These are phyloP conservation scores for Penicillium ucsense DNA, from an alignment of 495 filamentous ascomycete genomes.

Conservation along the genomic window DNA sequence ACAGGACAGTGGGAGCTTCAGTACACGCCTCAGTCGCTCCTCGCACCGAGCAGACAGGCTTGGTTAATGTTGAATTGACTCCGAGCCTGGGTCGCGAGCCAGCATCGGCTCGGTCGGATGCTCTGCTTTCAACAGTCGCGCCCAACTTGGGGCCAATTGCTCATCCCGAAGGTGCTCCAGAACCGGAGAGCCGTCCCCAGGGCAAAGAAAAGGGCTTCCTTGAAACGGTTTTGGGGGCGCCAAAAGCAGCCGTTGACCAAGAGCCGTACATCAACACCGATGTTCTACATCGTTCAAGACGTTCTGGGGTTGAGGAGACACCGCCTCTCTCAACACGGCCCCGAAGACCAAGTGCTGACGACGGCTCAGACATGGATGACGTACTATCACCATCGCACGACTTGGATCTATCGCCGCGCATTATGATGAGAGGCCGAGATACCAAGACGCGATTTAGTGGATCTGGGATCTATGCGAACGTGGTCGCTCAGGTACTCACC, in stretches of 20 bases:
- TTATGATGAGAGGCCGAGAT: conserved; percentile 36
- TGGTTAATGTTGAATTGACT: conserved; percentile 23
- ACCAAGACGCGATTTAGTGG: conserved; percentile 36
- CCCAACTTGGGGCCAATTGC: conserved; percentile 2
- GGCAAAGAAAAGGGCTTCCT: conserved; percentile 27
- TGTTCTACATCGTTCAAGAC: conserved; percentile 23
- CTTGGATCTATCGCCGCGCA: conserved; percentile 29
- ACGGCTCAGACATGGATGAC: conserved; percentile 11
- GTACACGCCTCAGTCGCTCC: conserved; percentile 6
- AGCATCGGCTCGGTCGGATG: conserved; percentile 22
- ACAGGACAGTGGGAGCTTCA: conserved; percentile 16
- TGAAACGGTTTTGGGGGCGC: conserved; percentile 36
- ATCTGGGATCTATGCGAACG: conserved; percentile 33
- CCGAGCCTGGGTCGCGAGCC: conserved; percentile 27
- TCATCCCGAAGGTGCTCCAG: not conserved
- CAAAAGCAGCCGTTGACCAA: conserved; percentile 31
- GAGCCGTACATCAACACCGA: conserved; percentile 27
- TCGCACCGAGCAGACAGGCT: conserved; percentile 12
- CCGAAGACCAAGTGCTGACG: not conserved
- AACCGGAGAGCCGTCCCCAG: conserved; percentile 1
- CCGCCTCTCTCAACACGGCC: conserved; percentile 3
- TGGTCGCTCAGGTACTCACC: conserved; percentile 30
- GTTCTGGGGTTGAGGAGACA: conserved; percentile 7
- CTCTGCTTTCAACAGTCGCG: conserved; percentile 8
- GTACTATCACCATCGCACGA: conserved; percentile 26